Evolutionary conservation across 371 early-diverging fungal species (phyloP).

Genomic region (Mortierella sp.): DNA sequence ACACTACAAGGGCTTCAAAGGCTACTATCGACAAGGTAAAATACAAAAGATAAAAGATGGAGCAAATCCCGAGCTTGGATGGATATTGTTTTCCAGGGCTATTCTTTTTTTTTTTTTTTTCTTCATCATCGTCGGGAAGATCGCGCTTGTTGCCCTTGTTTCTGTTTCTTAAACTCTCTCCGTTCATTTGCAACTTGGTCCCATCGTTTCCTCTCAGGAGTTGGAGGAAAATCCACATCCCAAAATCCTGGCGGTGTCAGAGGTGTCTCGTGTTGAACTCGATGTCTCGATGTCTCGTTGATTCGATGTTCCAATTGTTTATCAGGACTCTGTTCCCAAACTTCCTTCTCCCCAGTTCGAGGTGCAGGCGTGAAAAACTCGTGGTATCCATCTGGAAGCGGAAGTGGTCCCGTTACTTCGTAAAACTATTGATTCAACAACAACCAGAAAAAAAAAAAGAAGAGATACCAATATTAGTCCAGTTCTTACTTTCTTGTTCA

Average conservation of each 20-base stretch:
- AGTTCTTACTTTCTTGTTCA: no score
- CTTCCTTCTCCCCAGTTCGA: slow-evolving; percentile 37
- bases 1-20: no score
- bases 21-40: no score
- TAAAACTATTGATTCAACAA: slow-evolving; percentile 38
- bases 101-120: background rate
- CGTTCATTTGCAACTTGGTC: slow-evolving; percentile 44
- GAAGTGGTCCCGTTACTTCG: slow-evolving; percentile 40
- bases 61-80: no score
- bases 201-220: slow-evolving; percentile 40
- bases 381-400: slow-evolving; percentile 46
- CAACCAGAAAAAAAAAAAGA: no score
- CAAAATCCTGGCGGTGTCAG: slow-evolving; percentile 49
- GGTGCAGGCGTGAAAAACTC: slow-evolving; percentile 46
- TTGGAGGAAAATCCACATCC: slow-evolving; percentile 41
- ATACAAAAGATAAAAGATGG: no score
- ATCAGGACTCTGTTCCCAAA: slow-evolving; percentile 30
- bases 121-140: background rate
- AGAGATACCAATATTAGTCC: no score
- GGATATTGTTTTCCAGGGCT: no score
- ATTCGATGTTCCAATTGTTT: slow-evolving; percentile 41
- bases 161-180: slow-evolving; percentile 21
- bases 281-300: slow-evolving; percentile 46
- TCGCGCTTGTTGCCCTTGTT: no score
- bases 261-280: slow-evolving; percentile 34